A percentile compares a stretch with the other conserved stretches of the same genome.
phyloP scores from a whole-genome alignment of 148 eudicot species.

The Silene uniflora region DNA sequence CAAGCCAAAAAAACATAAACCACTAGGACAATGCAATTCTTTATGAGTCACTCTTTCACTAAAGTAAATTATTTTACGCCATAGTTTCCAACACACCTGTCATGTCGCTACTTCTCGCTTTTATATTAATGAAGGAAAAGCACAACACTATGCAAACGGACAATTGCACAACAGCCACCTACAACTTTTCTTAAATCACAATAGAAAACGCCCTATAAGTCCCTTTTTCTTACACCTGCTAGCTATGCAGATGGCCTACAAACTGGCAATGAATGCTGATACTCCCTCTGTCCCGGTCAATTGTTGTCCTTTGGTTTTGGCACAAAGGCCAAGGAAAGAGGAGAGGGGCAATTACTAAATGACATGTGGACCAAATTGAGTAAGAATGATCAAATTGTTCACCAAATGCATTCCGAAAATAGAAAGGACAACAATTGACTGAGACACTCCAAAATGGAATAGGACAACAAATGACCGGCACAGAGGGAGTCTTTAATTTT shows the following conservation, averaged over 20 bases:
- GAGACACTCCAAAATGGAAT: too few species aligned
- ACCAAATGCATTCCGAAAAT: too few species aligned
- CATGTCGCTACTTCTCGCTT: constrained; percentile 1
- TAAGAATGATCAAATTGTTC: too few species aligned
- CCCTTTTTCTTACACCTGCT: not conserved
- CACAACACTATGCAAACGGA: constrained; percentile 16
- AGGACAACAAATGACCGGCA: too few species aligned
- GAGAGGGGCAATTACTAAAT: too few species aligned
- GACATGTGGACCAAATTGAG: too few species aligned
- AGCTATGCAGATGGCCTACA: constrained; percentile 15
- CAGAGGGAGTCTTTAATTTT: too few species aligned
- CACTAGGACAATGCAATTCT: constrained; percentile 22
- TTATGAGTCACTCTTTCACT: constrained; percentile 19
- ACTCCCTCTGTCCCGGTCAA: too few species aligned
- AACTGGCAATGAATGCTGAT: constrained; percentile 17
- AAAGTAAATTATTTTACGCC: constrained; percentile 9
- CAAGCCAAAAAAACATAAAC: not conserved
- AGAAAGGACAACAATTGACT: too few species aligned
- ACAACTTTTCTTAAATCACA: constrained; percentile 19
- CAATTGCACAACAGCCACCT: constrained; percentile 9
- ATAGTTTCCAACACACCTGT: constrained; percentile 16
- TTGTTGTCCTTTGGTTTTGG: too few species aligned
- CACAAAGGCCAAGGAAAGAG: too few species aligned
- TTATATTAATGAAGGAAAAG: constrained; percentile 1
- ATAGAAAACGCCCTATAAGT: constrained; percentile 22